phyloP scores from a whole-genome alignment of 768 basidiomycete species.

The Rhodotorula paludigena region DNA sequence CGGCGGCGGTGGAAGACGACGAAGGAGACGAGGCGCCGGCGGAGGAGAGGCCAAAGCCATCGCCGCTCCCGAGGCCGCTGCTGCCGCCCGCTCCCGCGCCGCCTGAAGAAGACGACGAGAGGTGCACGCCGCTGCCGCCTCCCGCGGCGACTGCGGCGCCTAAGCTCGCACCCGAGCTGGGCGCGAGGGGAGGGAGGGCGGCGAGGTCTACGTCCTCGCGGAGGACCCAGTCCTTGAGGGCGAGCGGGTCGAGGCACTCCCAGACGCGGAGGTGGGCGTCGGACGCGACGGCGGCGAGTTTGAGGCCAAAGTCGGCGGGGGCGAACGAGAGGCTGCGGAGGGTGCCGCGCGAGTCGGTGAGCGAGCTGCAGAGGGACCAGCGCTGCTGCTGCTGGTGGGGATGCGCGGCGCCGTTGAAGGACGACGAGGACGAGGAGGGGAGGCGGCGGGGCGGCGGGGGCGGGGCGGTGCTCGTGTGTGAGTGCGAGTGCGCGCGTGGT shows the following conservation, averaged over 20 bases:
- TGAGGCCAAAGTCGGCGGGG: slow-evolving; percentile 79
- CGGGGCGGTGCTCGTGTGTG: not conserved
- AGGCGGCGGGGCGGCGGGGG: not conserved
- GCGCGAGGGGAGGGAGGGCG: slow-evolving; percentile 53
- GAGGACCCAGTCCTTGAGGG: slow-evolving; percentile 68
- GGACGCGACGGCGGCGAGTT: slow-evolving; percentile 79
- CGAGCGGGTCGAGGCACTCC: slow-evolving; percentile 65
- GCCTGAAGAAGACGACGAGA: too few species aligned
- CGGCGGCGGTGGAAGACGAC: slow-evolving; percentile 64
- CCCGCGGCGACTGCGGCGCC: not conserved
- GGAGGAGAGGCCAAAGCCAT: slow-evolving; percentile 52
- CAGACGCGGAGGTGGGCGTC: slow-evolving; percentile 85
- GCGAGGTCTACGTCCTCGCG: slow-evolving; percentile 71
- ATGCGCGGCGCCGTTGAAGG: too few species aligned
- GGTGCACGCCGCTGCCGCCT: too few species aligned
- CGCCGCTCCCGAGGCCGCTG: not conserved
- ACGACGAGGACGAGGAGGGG: too few species aligned
- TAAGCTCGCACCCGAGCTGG: slow-evolving; percentile 6
- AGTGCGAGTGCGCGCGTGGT: not conserved
- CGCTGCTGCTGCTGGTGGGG: too few species aligned
- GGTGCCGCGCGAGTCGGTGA: slow-evolving; percentile 79
- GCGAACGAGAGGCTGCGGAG: slow-evolving; percentile 81
- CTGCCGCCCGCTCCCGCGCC: slow-evolving; percentile 6
- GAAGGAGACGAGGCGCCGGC: slow-evolving; percentile 53
- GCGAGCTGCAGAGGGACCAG: slow-evolving; percentile 69